Conservation (phyloP, 805 yeast genomes). For the Kuraishia piskuri region DNA sequence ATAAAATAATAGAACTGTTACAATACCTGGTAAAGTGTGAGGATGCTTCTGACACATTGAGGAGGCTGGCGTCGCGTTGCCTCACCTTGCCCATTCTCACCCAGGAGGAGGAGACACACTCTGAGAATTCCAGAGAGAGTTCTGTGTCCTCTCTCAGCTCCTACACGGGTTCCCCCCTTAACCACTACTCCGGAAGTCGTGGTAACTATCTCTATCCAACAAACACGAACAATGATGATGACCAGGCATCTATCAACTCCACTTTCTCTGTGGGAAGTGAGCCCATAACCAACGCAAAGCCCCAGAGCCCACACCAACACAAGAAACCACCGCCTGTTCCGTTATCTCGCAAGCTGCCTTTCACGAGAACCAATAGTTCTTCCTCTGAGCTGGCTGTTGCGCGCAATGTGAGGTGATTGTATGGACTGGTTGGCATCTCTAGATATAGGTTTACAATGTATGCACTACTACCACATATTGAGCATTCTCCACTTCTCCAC, state of each 20-base stretch:
- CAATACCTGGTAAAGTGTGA: constrained; percentile 34
- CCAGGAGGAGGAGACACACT: neutral
- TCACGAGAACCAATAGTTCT: neutral
- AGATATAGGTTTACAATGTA: too few relatives aligned
- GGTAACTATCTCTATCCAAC: neutral
- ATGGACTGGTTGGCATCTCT: neutral
- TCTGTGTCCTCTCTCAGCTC: neutral
- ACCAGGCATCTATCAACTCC: constrained; percentile 1
- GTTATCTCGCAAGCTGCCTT: constrained; percentile 1
- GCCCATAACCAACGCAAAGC: neutral
- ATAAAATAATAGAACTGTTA: constrained; percentile 43
- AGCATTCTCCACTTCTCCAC: too few relatives aligned
- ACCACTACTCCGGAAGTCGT: neutral
- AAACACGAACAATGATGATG: neutral
- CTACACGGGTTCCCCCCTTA: neutral
- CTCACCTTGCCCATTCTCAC: neutral
- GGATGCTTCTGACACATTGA: constrained; percentile 27
- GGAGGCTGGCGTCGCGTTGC: constrained; percentile 31
- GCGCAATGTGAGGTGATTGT: neutral
- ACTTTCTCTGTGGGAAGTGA: constrained; percentile 1
- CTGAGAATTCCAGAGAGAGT: neutral
- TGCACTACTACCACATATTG: too few relatives aligned
- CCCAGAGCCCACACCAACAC: neutral
- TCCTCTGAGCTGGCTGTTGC: constrained; percentile 2
- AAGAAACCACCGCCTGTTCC: constrained; percentile 4